Percentiles rank a stretch among this genome's conserved stretches.
Evolutionary conservation across 2,329 filamentous ascomycete species (phyloP).

Genomic region (Parastagonospora nodorum): DNA sequence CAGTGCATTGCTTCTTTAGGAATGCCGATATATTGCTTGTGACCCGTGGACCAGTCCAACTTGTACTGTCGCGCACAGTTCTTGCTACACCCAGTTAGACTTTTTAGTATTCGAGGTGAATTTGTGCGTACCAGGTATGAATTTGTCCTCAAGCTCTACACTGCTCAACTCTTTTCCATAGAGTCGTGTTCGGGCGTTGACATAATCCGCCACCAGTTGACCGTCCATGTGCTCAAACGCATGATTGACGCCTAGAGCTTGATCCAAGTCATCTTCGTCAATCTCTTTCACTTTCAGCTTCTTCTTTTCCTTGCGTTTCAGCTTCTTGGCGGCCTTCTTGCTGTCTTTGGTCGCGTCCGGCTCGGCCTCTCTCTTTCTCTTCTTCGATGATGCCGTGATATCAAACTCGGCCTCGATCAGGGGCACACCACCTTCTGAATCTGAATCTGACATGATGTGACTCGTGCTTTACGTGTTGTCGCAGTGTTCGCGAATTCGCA

Average conservation of each 20-base stretch:
- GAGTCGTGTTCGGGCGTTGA: constrained; percentile 76
- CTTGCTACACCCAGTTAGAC: constrained; percentile 58
- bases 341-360: constrained; percentile 35
- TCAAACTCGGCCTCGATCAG: constrained; percentile 51
- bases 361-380: constrained; percentile 49
- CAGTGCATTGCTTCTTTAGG: constrained; percentile 68
- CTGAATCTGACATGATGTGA: constrained; percentile 52
- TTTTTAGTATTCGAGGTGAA: not conserved
- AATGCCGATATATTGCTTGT: constrained; percentile 79
- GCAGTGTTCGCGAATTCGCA: constrained; percentile 13
- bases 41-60: constrained; percentile 69
- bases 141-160: constrained; percentile 82
- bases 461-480: constrained; percentile 24
- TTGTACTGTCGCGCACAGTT: constrained; percentile 79
- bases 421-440: constrained; percentile 50
- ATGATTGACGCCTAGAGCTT: constrained; percentile 68
- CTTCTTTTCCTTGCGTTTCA: constrained; percentile 60
- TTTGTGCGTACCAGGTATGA: constrained; percentile 68
- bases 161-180: constrained; percentile 81
- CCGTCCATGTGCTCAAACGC: constrained; percentile 83
- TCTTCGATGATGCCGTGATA: constrained; percentile 37
- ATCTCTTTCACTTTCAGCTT: constrained; percentile 64
- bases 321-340: constrained; percentile 44
- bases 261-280: constrained; percentile 62
- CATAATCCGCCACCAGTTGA: constrained; percentile 80